A percentile compares a stretch with the other conserved stretches of the same genome.
These are phyloP conservation scores for Myriosclerotinia duriaeana DNA, from an alignment of 2,329 filamentous ascomycete species.

Conservation along the genomic window DNA sequence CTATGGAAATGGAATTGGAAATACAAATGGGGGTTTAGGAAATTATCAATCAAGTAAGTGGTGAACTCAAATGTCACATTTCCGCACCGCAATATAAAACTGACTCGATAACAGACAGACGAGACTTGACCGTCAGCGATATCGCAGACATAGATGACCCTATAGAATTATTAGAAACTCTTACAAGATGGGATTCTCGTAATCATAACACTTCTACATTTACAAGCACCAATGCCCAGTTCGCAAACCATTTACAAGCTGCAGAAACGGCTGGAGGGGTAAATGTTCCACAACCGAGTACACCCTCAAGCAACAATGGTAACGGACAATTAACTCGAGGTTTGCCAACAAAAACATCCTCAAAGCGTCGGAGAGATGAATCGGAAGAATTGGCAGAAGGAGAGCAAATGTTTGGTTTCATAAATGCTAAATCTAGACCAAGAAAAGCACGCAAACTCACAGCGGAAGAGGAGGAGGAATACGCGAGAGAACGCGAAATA, in stretches of 20 bases:
- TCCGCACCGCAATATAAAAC: conserved; percentile 21
- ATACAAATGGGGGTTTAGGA: conserved; percentile 25
- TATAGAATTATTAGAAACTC: conserved; percentile 34
- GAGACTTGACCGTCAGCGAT: conserved; percentile 22
- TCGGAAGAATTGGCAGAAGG: conserved; percentile 19
- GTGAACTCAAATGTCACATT: conserved; percentile 21
- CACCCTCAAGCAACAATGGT: conserved; percentile 9
- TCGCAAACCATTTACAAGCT: conserved; percentile 36
- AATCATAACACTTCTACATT: background rate
- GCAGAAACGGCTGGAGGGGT: conserved; percentile 34
- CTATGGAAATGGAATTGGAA: conserved; percentile 22
- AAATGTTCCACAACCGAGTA: conserved; percentile 21
- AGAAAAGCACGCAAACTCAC: conserved; percentile 26
- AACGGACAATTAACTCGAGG: conserved; percentile 4
- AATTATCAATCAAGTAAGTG: conserved; percentile 14
- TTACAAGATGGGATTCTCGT: conserved; percentile 33
- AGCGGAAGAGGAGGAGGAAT: conserved; percentile 27
- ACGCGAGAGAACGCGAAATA: conserved; percentile 35
- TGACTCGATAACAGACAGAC: conserved; percentile 30
- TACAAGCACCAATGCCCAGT: conserved; percentile 31
- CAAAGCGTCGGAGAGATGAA: conserved; percentile 18
- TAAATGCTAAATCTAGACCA: conserved; percentile 16
- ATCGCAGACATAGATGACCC: conserved; percentile 33
- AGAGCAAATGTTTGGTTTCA: conserved; percentile 20
- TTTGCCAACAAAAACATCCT: background rate